phyloP scores from a whole-genome alignment of 345 rosid genomes.

The Pistacia atlantica region DNA sequence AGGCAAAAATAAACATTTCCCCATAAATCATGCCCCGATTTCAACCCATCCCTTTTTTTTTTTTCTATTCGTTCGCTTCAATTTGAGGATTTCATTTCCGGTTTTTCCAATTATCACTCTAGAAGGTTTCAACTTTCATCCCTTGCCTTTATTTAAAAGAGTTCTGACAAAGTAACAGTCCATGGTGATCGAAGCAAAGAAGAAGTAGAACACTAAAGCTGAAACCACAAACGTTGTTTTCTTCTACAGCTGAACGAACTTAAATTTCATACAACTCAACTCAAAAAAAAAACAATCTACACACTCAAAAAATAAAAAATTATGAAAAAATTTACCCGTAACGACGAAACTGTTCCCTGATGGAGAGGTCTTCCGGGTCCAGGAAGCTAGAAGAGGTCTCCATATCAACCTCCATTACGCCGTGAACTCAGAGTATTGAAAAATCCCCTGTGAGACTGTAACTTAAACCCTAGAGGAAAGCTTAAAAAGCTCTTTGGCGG shows the following conservation, averaged over 20 bases:
- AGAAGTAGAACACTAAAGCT: too few species aligned
- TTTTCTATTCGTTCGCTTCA: not conserved
- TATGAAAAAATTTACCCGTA: constrained; percentile 55
- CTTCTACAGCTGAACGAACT: too few species aligned
- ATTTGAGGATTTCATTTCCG: not conserved
- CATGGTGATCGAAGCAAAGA: too few species aligned
- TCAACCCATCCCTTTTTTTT: not conserved
- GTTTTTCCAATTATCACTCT: not conserved
- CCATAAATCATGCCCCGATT: not conserved
- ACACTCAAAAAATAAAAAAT: too few species aligned
- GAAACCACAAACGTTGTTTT: too few species aligned
- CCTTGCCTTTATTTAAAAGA: too few species aligned
- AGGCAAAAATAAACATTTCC: not conserved
- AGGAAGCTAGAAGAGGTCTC: constrained; percentile 69
- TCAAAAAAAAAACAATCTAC: too few species aligned
- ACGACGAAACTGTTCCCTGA: constrained; percentile 83
- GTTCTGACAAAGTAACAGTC: too few species aligned
- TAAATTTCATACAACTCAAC: too few species aligned
- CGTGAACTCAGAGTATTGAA: not conserved
- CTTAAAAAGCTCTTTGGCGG: too few species aligned
- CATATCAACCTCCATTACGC: constrained; percentile 70
- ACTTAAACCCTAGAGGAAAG: constrained; percentile 13
- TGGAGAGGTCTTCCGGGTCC: constrained; percentile 72
- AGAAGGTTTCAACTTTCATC: too few species aligned
- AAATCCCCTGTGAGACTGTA: not conserved